Percentiles rank a stretch among this genome's conserved stretches.
These are phyloP conservation scores for Maudiozyma saulgeensis DNA, from an alignment of 805 yeast genomes.

Conservation along the genomic window DNA sequence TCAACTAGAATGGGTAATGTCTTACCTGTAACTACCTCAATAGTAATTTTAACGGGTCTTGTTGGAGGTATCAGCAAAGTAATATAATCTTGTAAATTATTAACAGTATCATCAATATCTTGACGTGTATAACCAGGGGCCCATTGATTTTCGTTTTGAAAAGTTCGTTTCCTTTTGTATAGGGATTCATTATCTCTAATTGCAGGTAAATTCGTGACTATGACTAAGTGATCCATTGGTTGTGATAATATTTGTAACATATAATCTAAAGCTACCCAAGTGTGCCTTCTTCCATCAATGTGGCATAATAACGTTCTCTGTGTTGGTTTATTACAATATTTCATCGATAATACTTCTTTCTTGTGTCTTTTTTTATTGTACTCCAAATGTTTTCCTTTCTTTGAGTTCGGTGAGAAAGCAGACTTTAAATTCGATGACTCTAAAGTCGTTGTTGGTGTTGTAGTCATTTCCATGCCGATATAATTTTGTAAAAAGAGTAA, in stretches of 20 bases:
- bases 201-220: slow-evolving; percentile 36
- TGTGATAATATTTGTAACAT: slow-evolving; percentile 38
- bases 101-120: slow-evolving; percentile 10
- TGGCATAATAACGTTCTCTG: slow-evolving; percentile 51
- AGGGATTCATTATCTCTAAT: slow-evolving; percentile 1
- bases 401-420: neutral
- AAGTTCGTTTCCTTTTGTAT: neutral
- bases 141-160: slow-evolving; percentile 8
- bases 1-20: slow-evolving; percentile 17
- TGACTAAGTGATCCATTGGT: slow-evolving; percentile 51
- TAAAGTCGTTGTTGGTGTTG: neutral
- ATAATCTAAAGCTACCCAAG: slow-evolving; percentile 80
- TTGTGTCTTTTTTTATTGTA: slow-evolving; percentile 11
- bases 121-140: slow-evolving; percentile 17
- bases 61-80: slow-evolving; percentile 16
- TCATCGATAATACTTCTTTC: slow-evolving; percentile 11
- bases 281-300: slow-evolving; percentile 59
- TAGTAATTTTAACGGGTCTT: slow-evolving; percentile 16
- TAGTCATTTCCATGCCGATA: slow-evolving; percentile 2
- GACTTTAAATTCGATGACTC: no score
- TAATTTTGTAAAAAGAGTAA: slow-evolving; percentile 5
- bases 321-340: slow-evolving; percentile 13
- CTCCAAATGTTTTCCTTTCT: neutral
- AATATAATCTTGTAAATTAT: slow-evolving; percentile 20
- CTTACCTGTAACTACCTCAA: slow-evolving; percentile 24